Evolutionary conservation across 257 asterid species (phyloP).

Genomic region (Penstemon davidsonii): DNA sequence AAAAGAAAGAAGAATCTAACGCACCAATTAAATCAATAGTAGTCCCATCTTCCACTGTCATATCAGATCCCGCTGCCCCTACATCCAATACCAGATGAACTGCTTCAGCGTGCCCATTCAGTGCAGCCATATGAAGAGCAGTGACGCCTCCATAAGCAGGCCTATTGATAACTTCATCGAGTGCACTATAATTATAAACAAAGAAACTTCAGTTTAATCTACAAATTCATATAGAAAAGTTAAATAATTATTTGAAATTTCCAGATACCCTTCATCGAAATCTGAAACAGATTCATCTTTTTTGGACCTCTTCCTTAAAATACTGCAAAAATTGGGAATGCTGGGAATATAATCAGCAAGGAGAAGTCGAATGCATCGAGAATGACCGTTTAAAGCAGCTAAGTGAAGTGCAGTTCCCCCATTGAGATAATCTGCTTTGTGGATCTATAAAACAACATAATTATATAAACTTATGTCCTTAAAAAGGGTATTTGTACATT

Average conservation of each 20-base stretch:
- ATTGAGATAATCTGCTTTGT: constrained; percentile 80
- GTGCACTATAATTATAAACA: constrained; percentile 44
- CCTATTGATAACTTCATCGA: constrained; percentile 59
- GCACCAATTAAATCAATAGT: constrained; percentile 83
- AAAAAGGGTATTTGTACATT: too few relatives aligned
- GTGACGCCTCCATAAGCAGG: constrained; percentile 92
- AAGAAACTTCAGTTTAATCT: constrained; percentile 4
- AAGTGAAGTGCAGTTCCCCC: constrained; percentile 92
- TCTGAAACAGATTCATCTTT: constrained; percentile 45
- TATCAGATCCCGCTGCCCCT: constrained; percentile 65
- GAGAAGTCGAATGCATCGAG: constrained; percentile 73
- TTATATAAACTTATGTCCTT: constrained; percentile 18
- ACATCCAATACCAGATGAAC: constrained; percentile 77
- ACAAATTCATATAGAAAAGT: constrained; percentile 5
- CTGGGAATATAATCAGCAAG: constrained; percentile 86
- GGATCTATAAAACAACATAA: constrained; percentile 49
- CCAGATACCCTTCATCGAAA: constrained; percentile 54
- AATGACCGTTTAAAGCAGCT: constrained; percentile 88
- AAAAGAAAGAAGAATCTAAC: background rate
- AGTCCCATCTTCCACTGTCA: constrained; percentile 76
- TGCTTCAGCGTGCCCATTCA: constrained; percentile 76
- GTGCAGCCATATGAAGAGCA: constrained; percentile 90
- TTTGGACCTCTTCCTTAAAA: constrained; percentile 45
- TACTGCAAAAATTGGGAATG: constrained; percentile 57
- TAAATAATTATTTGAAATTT: constrained; percentile 3